Evolutionary conservation across 352 stramenopile species (phyloP).

Genomic region (Phytopythium litorale): DNA sequence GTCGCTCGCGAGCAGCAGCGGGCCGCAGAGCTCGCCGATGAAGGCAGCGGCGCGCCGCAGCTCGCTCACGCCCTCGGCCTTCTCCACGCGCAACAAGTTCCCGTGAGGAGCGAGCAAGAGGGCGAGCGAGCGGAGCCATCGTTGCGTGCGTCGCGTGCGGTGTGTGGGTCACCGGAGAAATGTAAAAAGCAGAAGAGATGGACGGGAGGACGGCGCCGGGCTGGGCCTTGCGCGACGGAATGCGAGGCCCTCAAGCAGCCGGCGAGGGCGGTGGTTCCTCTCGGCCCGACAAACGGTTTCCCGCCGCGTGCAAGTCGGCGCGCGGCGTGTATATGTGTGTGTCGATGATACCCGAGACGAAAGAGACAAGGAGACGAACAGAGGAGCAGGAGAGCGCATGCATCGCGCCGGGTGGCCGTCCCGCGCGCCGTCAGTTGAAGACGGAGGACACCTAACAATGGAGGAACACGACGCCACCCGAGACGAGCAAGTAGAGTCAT

Average conservation of each 20-base stretch:
- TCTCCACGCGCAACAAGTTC: constrained; percentile 10
- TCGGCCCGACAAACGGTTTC: not conserved
- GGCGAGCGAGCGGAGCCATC: not conserved
- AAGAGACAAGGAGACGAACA: not conserved
- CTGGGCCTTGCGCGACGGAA: constrained; percentile 4
- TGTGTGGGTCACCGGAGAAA: constrained; percentile 1
- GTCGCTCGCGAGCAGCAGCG: not conserved
- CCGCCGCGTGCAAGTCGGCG: not conserved
- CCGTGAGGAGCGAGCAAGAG: not conserved
- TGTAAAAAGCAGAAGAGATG: constrained; percentile 6
- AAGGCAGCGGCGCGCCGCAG: constrained; percentile 27
- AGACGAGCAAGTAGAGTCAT: not conserved
- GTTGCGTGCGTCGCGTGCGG: not conserved
- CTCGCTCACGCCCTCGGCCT: constrained; percentile 27
- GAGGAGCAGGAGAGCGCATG: not conserved
- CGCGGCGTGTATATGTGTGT: not conserved
- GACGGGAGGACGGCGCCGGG: not conserved
- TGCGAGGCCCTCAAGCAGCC: constrained; percentile 2
- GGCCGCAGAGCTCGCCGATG: constrained; percentile 18
- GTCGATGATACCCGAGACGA: not conserved
- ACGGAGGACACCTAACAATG: not conserved
- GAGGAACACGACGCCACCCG: not conserved
- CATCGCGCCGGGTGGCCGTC: not conserved
- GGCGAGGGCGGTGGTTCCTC: not conserved
- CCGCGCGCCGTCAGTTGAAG: not conserved